These are phyloP conservation scores for Ogataea pignaliae DNA, from an alignment of 805 yeast genomes.

Conservation along the genomic window DNA sequence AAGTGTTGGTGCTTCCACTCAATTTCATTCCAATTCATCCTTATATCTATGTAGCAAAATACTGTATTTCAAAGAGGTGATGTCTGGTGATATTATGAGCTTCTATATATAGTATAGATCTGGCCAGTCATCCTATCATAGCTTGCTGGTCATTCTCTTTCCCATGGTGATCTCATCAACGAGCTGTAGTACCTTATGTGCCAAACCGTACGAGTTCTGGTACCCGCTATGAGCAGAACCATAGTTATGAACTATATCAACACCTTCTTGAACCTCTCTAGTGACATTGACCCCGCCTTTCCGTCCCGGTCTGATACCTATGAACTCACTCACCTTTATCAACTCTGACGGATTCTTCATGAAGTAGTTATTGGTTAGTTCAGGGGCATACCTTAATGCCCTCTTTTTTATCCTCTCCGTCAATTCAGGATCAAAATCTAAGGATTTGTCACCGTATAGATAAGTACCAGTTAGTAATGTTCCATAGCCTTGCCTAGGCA, in stretches of 20 bases:
- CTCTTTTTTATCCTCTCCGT: conserved; percentile 40
- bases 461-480: conserved; percentile 53
- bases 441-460: conserved; percentile 18
- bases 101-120: too few species aligned
- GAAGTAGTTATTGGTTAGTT: conserved; percentile 30
- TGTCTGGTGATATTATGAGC: too few species aligned
- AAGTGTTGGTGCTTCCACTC: too few species aligned
- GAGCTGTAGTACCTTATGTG: conserved; percentile 18
- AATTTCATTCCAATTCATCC: too few species aligned
- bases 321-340: conserved; percentile 51
- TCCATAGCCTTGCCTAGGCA: conserved; percentile 69
- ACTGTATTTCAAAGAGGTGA: too few species aligned
- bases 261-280: conserved; percentile 22
- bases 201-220: conserved; percentile 38
- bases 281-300: conserved; percentile 50
- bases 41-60: too few species aligned
- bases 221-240: conserved; percentile 79
- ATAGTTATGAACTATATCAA: conserved; percentile 52
- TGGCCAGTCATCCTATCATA: neutral
- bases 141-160: conserved; percentile 1
- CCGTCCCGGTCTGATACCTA: conserved; percentile 70
- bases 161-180: conserved; percentile 16
- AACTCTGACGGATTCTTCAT: conserved; percentile 36
- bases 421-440: conserved; percentile 41
- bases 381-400: conserved; percentile 48